Evolutionary conservation across 306 rosid genomes (phyloP).

Genomic region (Cicer yamashitae): DNA sequence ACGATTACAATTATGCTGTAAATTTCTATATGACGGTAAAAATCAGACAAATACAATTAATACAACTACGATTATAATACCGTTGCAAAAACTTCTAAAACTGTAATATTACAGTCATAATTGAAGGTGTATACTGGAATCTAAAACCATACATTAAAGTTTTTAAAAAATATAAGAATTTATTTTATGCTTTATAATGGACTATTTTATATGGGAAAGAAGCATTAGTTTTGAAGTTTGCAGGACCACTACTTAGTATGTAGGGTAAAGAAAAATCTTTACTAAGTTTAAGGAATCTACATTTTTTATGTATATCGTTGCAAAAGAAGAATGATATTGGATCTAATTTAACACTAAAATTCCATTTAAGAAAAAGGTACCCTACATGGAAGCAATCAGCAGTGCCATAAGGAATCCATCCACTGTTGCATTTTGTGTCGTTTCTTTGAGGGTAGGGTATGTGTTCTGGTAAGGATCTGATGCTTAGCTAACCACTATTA

Average conservation of each 20-base stretch:
- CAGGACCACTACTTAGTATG: conserved; percentile 46
- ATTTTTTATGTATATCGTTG: conserved; percentile 36
- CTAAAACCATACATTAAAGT: neutral
- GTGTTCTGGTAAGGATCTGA: conserved; percentile 23
- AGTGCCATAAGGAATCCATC: conserved; percentile 40
- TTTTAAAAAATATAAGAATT: neutral
- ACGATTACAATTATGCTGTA: accelerated
- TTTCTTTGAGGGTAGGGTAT: conserved; percentile 43
- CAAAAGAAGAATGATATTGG: conserved; percentile 36
- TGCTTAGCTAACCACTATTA: conserved; percentile 27
- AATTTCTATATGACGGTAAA: neutral
- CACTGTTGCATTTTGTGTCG: conserved; percentile 42
- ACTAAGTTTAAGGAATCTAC: conserved; percentile 52
- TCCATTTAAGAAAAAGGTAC: conserved; percentile 39
- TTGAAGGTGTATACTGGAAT: neutral
- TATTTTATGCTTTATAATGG: conserved; percentile 33
- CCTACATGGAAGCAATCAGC: conserved; percentile 44
- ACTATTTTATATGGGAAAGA: conserved; percentile 26
- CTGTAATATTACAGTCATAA: neutral
- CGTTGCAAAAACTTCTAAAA: too few relatives aligned
- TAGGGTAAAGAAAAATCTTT: conserved; percentile 44
- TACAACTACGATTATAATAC: neutral
- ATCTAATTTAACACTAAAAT: conserved; percentile 24
- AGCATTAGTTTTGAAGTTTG: conserved; percentile 36
- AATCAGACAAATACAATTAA: neutral